phyloP scores from a whole-genome alignment of 768 basidiomycete genomes.

The Phanerodontia chrysosporium region DNA sequence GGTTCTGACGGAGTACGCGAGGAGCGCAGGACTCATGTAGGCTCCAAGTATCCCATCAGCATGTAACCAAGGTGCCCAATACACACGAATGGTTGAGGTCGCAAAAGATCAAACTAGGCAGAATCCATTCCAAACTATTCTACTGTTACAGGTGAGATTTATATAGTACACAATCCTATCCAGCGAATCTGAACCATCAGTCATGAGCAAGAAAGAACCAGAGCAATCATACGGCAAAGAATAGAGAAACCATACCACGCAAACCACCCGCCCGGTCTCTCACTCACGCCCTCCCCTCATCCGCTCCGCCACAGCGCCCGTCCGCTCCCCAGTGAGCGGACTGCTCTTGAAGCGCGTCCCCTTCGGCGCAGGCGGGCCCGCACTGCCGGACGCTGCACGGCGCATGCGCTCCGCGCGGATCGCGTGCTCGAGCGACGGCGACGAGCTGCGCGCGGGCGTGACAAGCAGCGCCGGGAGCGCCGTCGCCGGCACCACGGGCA shows the following conservation, averaged over 20 bases:
- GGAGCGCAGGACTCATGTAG: not conserved
- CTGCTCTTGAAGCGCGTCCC: constrained; percentile 73
- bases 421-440: constrained; percentile 65
- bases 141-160: no score
- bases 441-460: constrained; percentile 31
- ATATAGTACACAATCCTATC: no score
- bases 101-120: no score
- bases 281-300: constrained; percentile 24
- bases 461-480: constrained; percentile 14
- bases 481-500: constrained; percentile 4
- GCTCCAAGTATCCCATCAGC: no score
- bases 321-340: constrained; percentile 48
- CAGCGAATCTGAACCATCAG: no score
- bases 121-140: no score
- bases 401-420: constrained; percentile 64
- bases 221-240: no score
- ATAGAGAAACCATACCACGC: no score
- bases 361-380: constrained; percentile 30
- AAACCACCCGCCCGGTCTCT: not conserved
- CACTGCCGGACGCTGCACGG: constrained; percentile 29
- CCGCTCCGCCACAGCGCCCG: constrained; percentile 47
- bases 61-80: no score
- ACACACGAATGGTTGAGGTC: no score
- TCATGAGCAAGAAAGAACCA: no score
- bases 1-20: constrained; percentile 20